phyloP scores from a whole-genome alignment of 2,329 filamentous ascomycete genomes.

The Massarina eburnea region DNA sequence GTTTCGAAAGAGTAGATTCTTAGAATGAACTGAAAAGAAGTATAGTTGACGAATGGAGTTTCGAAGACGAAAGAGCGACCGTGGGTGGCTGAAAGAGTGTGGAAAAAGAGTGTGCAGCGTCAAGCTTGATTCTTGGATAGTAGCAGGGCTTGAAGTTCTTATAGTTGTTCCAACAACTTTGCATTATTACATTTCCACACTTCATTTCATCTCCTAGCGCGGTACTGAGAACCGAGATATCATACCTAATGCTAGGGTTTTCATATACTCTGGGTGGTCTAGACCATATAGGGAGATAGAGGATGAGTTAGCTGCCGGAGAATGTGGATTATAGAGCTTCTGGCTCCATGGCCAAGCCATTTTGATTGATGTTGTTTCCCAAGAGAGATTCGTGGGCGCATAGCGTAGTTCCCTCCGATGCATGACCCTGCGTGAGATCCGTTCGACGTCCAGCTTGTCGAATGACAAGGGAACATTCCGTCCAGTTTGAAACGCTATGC shows the following conservation, averaged over 20 bases:
- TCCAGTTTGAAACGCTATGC: not conserved
- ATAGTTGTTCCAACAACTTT: slow-evolving; percentile 14
- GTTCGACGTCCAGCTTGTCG: slow-evolving; percentile 13
- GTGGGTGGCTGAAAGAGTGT: slow-evolving; percentile 32
- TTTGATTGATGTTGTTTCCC: not conserved
- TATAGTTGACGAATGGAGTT: slow-evolving; percentile 4
- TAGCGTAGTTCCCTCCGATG: slow-evolving; percentile 16
- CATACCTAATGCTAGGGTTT: slow-evolving; percentile 17
- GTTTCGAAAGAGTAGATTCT: slow-evolving; percentile 14
- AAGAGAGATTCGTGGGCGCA: slow-evolving; percentile 1
- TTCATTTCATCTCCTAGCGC: slow-evolving; percentile 11
- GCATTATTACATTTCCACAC: slow-evolving; percentile 13
- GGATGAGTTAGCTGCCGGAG: slow-evolving; percentile 25
- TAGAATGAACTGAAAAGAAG: slow-evolving; percentile 16
- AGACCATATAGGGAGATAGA: slow-evolving; percentile 12
- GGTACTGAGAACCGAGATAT: slow-evolving; percentile 9
- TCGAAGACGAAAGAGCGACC: not conserved
- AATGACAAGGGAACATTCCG: slow-evolving; percentile 13
- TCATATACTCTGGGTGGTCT: slow-evolving; percentile 30
- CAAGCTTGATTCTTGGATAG: slow-evolving; percentile 27
- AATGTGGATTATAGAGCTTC: slow-evolving; percentile 8
- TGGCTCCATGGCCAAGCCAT: not conserved
- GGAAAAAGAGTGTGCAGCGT: slow-evolving; percentile 34
- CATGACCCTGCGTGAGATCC: slow-evolving; percentile 16
- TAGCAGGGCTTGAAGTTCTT: slow-evolving; percentile 19